Percentiles rank a stretch among this genome's conserved stretches.
Conservation (phyloP, 805 yeast species). For the Cyberlindnera saturnus region DNA sequence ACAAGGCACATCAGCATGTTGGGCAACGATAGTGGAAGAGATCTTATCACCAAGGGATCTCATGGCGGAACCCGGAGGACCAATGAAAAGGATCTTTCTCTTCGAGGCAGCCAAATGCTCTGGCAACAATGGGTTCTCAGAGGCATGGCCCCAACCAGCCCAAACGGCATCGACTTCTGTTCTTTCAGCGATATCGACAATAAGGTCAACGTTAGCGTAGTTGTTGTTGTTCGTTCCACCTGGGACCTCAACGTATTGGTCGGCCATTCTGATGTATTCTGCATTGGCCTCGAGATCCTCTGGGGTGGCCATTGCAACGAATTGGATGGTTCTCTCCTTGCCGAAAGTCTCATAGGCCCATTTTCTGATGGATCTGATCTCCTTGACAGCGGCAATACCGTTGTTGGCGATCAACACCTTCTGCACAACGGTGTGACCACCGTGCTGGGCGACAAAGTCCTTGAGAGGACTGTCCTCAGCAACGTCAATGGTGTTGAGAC, state of each 20-base stretch:
- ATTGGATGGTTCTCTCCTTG: constrained; percentile 86
- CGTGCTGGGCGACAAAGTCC: constrained; percentile 77
- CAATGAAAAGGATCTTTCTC: constrained; percentile 85
- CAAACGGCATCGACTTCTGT: constrained; percentile 96
- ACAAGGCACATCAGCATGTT: constrained; percentile 97
- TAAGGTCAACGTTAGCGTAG: constrained; percentile 95
- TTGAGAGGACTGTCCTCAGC: constrained; percentile 77
- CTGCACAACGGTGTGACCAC: constrained; percentile 93
- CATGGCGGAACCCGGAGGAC: constrained; percentile 99
- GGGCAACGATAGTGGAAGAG: constrained; percentile 97
- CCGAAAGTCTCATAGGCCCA: constrained; percentile 99
- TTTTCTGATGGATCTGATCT: constrained; percentile 93
- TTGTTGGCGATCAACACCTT: constrained; percentile 92
- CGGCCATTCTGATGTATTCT: constrained; percentile 98
- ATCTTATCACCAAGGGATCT: constrained; percentile 98
- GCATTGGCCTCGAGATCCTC: constrained; percentile 96
- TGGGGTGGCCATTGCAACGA: constrained; percentile 99
- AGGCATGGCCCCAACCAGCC: constrained; percentile 99
- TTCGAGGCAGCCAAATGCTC: constrained; percentile 92
- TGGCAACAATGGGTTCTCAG: constrained; percentile 95
- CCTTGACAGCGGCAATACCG: constrained; percentile 99
- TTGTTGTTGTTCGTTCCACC: constrained; percentile 99
- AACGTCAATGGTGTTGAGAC: constrained; percentile 67
- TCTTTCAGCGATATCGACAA: constrained; percentile 96
- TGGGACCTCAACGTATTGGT: constrained; percentile 95